Percentiles rank a stretch among this genome's conserved stretches.
Evolutionary conservation across 306 rosid species (phyloP).

Genomic region (Phaseolus lunatus): DNA sequence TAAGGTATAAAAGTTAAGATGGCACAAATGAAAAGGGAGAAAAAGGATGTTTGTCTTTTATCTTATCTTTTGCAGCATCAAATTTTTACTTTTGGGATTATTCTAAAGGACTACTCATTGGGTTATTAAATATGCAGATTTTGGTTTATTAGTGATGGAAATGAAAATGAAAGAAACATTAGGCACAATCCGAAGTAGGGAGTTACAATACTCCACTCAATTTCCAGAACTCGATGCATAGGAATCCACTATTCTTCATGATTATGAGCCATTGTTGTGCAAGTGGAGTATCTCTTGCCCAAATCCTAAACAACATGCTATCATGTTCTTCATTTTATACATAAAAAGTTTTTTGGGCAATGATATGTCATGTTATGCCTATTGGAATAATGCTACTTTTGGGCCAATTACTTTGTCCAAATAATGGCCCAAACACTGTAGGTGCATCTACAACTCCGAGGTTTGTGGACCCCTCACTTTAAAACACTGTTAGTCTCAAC

Average conservation of each 20-base stretch:
- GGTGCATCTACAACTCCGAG: too few species aligned
- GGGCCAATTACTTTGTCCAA: neutral
- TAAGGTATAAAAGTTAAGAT: conserved; percentile 31
- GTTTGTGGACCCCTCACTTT: too few species aligned
- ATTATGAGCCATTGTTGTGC: conserved; percentile 53
- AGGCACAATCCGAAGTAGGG: conserved; percentile 10
- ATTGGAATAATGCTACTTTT: neutral
- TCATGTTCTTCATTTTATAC: neutral
- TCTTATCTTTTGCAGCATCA: neutral
- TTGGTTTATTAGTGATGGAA: conserved; percentile 23
- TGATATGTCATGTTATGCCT: neutral
- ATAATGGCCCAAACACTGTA: neutral
- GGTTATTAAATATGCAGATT: conserved; percentile 37
- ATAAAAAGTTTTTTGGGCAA: neutral
- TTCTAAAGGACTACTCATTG: conserved; percentile 11
- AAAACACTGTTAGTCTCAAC: too few species aligned
- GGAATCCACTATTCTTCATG: conserved; percentile 60
- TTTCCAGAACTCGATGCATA: conserved; percentile 71
- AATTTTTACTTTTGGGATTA: conserved; percentile 22
- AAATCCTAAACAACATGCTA: neutral
- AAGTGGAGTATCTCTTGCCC: conserved; percentile 44
- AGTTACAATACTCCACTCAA: conserved; percentile 36
- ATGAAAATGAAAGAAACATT: conserved; percentile 1
- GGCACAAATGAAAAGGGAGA: conserved; percentile 31
- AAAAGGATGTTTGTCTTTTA: conserved; percentile 32